phyloP scores from a whole-genome alignment of 2,329 filamentous ascomycete genomes.

The Cercospora sp. region DNA sequence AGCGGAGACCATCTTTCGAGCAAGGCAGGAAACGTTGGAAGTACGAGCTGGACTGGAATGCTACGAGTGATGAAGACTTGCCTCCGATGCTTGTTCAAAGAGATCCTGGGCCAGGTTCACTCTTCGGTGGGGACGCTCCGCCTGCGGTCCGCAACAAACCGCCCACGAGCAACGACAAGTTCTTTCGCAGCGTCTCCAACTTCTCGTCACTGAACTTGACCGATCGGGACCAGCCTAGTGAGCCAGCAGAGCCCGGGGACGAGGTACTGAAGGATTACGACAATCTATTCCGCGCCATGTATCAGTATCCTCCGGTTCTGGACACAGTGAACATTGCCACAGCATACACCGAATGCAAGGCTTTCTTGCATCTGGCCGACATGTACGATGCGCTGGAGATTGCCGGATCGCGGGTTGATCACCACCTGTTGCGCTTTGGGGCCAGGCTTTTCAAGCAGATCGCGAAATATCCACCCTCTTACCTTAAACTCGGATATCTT shows the following conservation, averaged over 20 bases:
- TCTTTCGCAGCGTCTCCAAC: conserved; percentile 87
- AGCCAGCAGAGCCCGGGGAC: conserved; percentile 58
- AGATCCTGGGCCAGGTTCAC: conserved; percentile 47
- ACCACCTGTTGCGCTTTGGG: conserved; percentile 90
- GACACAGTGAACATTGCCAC: conserved; percentile 87
- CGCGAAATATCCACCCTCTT: conserved; percentile 90
- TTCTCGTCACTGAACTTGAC: conserved; percentile 60
- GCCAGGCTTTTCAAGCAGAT: conserved; percentile 93
- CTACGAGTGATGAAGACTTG: conserved; percentile 63
- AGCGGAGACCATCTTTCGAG: conserved; percentile 32
- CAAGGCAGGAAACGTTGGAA: conserved; percentile 68
- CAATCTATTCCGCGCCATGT: conserved; percentile 93
- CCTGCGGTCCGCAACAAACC: conserved; percentile 62
- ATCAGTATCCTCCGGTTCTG: conserved; percentile 82
- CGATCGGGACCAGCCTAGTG: conserved; percentile 43
- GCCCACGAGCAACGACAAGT: conserved; percentile 63
- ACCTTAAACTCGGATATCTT: conserved; percentile 84
- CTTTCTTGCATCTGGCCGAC: conserved; percentile 82
- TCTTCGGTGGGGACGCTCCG: conserved; percentile 43
- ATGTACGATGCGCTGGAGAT: conserved; percentile 90
- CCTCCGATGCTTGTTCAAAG: conserved; percentile 86
- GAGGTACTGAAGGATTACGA: conserved; percentile 89
- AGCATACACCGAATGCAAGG: conserved; percentile 92
- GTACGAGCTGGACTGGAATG: conserved; percentile 81
- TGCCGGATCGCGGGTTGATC: conserved; percentile 85